Conservation (phyloP, 2,329 filamentous ascomycete genomes). For the Fusarium mexicanum region DNA sequence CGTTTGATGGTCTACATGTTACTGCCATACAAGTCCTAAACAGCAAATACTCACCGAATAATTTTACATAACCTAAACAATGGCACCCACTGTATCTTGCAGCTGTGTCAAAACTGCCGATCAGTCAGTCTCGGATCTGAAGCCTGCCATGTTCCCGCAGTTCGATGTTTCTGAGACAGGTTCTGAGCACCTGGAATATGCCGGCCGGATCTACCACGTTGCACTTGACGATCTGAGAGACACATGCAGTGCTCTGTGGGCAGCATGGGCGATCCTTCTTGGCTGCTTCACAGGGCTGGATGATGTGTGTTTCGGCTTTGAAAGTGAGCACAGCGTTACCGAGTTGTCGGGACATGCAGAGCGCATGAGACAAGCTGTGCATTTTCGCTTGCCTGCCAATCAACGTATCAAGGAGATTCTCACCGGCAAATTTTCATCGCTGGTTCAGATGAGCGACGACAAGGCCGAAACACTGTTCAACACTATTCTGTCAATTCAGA, state of each 20-base stretch:
- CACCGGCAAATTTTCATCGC: background rate
- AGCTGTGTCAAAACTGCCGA: conserved; percentile 1
- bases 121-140: conserved; percentile 17
- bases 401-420: background rate
- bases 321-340: conserved; percentile 12
- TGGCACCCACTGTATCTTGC: conserved; percentile 11
- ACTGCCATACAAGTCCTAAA: background rate
- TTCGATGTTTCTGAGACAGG: conserved; percentile 26
- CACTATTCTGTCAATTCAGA: conserved; percentile 50
- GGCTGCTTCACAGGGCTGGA: conserved; percentile 37
- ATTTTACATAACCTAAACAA: background rate
- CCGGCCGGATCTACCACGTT: background rate
- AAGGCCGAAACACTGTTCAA: conserved; percentile 53
- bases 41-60: background rate
- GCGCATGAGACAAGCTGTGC: background rate
- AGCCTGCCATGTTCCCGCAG: conserved; percentile 33
- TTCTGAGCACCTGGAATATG: background rate
- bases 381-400: conserved; percentile 10
- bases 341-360: background rate
- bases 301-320: conserved; percentile 28
- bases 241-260: conserved; percentile 13
- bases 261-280: conserved; percentile 32
- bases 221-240: background rate
- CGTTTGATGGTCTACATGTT: background rate
- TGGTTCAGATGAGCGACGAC: background rate